Percentiles rank a stretch among this genome's conserved stretches.
Conservation (phyloP, 176 grass and related monocot genomes). For the Chrysopogon serrulatus region DNA sequence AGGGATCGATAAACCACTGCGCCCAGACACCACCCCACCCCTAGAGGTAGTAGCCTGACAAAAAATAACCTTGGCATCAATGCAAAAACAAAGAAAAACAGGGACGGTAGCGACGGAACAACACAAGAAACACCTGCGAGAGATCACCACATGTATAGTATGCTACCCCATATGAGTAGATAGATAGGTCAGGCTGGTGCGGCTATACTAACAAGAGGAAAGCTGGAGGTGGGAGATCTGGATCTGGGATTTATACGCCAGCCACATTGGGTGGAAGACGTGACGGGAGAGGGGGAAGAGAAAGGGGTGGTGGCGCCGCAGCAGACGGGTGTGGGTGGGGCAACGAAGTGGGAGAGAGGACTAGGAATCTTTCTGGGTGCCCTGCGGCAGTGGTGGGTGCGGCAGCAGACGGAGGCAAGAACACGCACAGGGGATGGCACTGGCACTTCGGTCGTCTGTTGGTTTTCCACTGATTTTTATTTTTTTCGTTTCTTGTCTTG, state of each 20-base stretch:
- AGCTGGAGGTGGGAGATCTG: constrained; percentile 38
- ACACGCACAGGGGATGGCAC: background rate
- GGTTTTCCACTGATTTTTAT: background rate
- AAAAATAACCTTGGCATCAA: background rate
- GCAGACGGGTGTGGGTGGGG: background rate
- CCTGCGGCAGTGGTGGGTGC: background rate
- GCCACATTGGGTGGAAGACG: constrained; percentile 22
- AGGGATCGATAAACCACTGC: constrained; percentile 96
- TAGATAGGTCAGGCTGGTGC: background rate
- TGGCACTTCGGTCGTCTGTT: background rate
- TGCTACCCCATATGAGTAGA: background rate
- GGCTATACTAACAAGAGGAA: background rate
- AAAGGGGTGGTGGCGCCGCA: background rate
- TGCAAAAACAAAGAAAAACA: background rate
- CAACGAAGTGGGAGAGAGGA: constrained; percentile 19
- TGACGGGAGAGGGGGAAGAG: background rate
- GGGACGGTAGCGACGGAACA: background rate
- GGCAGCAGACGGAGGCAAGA: background rate
- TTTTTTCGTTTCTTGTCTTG: background rate
- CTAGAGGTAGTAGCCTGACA: background rate
- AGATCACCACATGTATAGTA: background rate
- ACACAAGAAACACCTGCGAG: constrained; percentile 26
- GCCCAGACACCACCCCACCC: constrained; percentile 61
- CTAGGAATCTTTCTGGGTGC: constrained; percentile 51
- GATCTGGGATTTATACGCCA: constrained; percentile 52